Evolutionary conservation across 2,329 filamentous ascomycete genomes (phyloP).

Genomic region (Neonectria ditissima): DNA sequence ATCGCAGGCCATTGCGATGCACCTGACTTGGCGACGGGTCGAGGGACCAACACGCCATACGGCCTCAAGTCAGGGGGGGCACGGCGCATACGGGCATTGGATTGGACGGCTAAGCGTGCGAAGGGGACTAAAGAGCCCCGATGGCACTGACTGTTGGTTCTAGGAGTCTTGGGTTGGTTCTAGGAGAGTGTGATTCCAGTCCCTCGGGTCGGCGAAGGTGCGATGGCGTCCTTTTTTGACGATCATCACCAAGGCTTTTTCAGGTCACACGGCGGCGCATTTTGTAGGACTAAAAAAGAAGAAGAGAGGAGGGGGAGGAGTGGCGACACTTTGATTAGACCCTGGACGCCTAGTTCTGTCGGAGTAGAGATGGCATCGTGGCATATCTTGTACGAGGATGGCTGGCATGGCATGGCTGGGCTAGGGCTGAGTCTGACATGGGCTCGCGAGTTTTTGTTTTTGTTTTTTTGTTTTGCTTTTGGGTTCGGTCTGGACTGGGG

Average conservation of each 20-base stretch:
- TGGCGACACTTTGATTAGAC: neutral
- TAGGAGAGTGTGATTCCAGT: slow-evolving; percentile 29
- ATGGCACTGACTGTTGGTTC: slow-evolving; percentile 31
- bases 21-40: neutral
- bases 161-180: slow-evolving; percentile 22
- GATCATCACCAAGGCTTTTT: slow-evolving; percentile 29
- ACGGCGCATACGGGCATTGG: neutral
- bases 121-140: slow-evolving; percentile 23
- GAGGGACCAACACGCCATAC: neutral
- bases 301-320: neutral
- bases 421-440: neutral
- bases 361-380: neutral
- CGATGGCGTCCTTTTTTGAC: slow-evolving; percentile 23
- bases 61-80: neutral
- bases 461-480: neutral
- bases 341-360: neutral
- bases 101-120: slow-evolving; percentile 14
- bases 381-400: slow-evolving; percentile 5
- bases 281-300: too few relatives aligned
- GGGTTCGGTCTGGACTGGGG: neutral
- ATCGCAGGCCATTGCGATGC: neutral
- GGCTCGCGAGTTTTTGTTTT: neutral
- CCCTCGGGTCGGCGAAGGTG: slow-evolving; percentile 31
- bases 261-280: slow-evolving; percentile 33
- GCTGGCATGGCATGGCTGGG: slow-evolving; percentile 2